phyloP scores from a whole-genome alignment of 2,329 filamentous ascomycete genomes.

The Aspergillus thermomutatus region DNA sequence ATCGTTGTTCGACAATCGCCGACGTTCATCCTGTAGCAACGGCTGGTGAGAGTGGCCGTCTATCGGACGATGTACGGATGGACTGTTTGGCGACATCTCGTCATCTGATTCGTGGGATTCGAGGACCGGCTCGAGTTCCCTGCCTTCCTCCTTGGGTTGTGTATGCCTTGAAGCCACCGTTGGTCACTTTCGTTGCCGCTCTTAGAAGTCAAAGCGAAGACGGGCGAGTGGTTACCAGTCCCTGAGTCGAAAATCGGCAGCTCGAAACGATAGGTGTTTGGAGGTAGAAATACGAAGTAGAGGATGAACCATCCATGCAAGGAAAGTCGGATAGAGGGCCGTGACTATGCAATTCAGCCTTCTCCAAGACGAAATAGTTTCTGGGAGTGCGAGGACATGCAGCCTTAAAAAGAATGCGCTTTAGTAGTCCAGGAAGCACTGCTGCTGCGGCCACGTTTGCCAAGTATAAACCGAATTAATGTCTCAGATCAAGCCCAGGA shows the following conservation, averaged over 20 bases:
- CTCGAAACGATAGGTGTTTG: not conserved
- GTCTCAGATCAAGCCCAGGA: not conserved
- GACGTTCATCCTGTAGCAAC: constrained; percentile 50
- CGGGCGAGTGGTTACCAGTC: not conserved
- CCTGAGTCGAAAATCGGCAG: not conserved
- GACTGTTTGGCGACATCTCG: constrained; percentile 44
- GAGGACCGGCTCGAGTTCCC: constrained; percentile 34
- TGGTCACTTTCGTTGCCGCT: constrained; percentile 4
- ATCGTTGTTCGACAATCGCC: constrained; percentile 32
- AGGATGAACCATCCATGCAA: not conserved
- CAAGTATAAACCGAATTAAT: not conserved
- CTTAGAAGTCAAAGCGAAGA: not conserved
- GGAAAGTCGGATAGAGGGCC: not conserved
- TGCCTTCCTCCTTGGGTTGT: constrained; percentile 22
- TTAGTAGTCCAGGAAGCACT: not conserved
- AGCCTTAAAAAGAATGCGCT: not conserved
- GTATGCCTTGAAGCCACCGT: constrained; percentile 32
- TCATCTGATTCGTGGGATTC: constrained; percentile 41
- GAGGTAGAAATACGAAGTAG: not conserved
- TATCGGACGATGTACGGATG: constrained; percentile 46
- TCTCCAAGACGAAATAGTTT: not conserved
- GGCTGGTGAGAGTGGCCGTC: constrained; percentile 53
- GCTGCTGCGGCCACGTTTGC: constrained; percentile 11
- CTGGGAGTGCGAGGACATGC: not conserved
- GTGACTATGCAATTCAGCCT: not conserved